Evolutionary conservation across 1,139 yeast genomes (phyloP).

Genomic region (Kodamaea suecica): DNA sequence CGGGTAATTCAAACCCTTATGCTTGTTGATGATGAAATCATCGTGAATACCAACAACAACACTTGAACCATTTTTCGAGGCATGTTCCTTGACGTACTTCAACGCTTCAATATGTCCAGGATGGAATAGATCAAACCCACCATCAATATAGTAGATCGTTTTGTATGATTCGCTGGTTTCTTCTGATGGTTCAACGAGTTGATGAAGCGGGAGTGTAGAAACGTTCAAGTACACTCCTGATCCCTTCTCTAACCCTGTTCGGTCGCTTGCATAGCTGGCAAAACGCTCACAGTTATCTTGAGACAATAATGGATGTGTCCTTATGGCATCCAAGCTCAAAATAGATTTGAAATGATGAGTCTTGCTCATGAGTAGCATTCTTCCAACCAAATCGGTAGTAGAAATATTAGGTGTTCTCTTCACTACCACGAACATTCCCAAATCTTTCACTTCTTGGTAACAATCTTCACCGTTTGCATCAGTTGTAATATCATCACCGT

Average conservation of each 20-base stretch:
- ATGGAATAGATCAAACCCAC: slow-evolving; percentile 88
- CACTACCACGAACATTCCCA: slow-evolving; percentile 84
- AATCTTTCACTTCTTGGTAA: slow-evolving; percentile 76
- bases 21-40: slow-evolving; percentile 54
- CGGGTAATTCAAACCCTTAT: slow-evolving; percentile 70
- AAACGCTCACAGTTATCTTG: slow-evolving; percentile 37
- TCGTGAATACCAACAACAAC: slow-evolving; percentile 72
- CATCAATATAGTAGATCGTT: slow-evolving; percentile 61
- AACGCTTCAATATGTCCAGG: slow-evolving; percentile 87
- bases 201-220: slow-evolving; percentile 23
- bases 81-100: slow-evolving; percentile 42
- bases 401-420: slow-evolving; percentile 92
- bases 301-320: slow-evolving; percentile 31
- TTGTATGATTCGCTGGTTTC: slow-evolving; percentile 21
- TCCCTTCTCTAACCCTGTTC: slow-evolving; percentile 58
- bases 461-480: slow-evolving; percentile 95
- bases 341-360: slow-evolving; percentile 53
- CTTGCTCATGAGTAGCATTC: slow-evolving; percentile 67
- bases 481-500: slow-evolving; percentile 96
- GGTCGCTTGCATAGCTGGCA: slow-evolving; percentile 59
- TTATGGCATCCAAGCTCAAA: slow-evolving; percentile 16
- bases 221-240: slow-evolving; percentile 56
- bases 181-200: slow-evolving; percentile 36
- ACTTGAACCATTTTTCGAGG: slow-evolving; percentile 32
- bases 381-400: slow-evolving; percentile 92